Conservation (phyloP, 2,329 filamentous ascomycete species). For the Fusarium mangiferae region DNA sequence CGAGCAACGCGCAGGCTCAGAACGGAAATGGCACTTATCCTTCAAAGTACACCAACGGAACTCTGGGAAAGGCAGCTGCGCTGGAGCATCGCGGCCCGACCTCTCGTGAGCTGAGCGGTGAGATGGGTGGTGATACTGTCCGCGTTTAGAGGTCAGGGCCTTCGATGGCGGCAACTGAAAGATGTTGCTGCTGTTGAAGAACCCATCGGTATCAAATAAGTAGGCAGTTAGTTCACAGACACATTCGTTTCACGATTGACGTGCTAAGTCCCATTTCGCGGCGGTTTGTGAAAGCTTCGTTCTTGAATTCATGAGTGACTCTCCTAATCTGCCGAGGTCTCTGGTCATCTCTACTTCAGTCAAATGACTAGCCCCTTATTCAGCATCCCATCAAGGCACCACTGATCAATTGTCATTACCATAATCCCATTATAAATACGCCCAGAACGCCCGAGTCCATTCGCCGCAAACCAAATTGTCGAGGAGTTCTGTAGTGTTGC, state of each 20-base stretch:
- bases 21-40: constrained; percentile 28
- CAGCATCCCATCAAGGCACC: neutral
- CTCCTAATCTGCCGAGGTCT: neutral
- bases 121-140: constrained; percentile 71
- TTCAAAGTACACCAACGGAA: constrained; percentile 37
- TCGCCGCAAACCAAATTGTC: neutral
- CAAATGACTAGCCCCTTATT: neutral
- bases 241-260: constrained; percentile 14
- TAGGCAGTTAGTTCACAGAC: constrained; percentile 4
- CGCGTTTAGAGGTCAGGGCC: constrained; percentile 33
- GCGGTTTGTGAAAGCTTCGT: constrained; percentile 8
- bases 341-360: neutral
- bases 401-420: neutral
- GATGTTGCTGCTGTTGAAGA: constrained; percentile 22
- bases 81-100: constrained; percentile 57
- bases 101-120: constrained; percentile 66
- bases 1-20: constrained; percentile 10
- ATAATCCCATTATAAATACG: neutral
- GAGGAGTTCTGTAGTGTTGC: neutral
- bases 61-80: constrained; percentile 39
- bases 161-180: constrained; percentile 8
- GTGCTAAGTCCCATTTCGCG: constrained; percentile 1
- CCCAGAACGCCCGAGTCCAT: neutral
- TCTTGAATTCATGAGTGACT: constrained; percentile 9
- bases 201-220: constrained; percentile 10